phyloP scores from a whole-genome alignment of 768 basidiomycete genomes.

The Grammothele lineata region DNA sequence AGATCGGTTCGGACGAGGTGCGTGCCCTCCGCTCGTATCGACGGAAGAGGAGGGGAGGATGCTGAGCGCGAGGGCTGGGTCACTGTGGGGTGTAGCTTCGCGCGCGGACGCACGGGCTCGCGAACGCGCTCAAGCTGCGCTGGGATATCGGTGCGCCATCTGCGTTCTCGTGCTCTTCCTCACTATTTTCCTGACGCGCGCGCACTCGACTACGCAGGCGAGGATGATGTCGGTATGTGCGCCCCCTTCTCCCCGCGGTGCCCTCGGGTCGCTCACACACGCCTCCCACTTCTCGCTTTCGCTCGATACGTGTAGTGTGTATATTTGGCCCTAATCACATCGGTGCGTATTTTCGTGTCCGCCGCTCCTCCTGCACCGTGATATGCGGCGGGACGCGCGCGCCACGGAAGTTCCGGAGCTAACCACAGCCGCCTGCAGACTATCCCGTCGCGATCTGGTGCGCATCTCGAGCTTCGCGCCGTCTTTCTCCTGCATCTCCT shows the following conservation, averaged over 20 bases:
- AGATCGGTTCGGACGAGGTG: conserved; percentile 40
- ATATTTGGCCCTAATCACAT: conserved; percentile 33
- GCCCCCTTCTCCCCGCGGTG: not conserved
- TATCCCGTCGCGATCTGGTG: conserved; percentile 13
- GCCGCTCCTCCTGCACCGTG: not conserved
- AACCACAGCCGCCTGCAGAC: conserved; percentile 6
- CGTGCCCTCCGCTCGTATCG: not conserved
- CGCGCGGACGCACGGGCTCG: conserved; percentile 42
- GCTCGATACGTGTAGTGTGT: conserved; percentile 44
- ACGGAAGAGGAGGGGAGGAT: not conserved
- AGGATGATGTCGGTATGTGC: conserved; percentile 46
- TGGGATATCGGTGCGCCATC: conserved; percentile 39
- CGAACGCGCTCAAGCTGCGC: conserved; percentile 39
- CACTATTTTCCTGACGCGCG: not conserved
- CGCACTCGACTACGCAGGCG: conserved; percentile 28
- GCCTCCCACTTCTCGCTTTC: too few relatives aligned
- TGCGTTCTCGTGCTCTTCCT: too few relatives aligned
- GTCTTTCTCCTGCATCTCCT: too few relatives aligned
- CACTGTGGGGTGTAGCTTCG: conserved; percentile 40
- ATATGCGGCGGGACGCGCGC: not conserved
- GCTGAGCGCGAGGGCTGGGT: too few relatives aligned
- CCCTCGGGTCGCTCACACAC: not conserved
- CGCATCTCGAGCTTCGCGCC: not conserved
- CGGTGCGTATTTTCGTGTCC: not conserved
- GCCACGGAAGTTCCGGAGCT: too few relatives aligned